These are phyloP conservation scores for Breviolum minutum DNA, from an alignment of 73 alveolate genomes.

Conservation along the genomic window DNA sequence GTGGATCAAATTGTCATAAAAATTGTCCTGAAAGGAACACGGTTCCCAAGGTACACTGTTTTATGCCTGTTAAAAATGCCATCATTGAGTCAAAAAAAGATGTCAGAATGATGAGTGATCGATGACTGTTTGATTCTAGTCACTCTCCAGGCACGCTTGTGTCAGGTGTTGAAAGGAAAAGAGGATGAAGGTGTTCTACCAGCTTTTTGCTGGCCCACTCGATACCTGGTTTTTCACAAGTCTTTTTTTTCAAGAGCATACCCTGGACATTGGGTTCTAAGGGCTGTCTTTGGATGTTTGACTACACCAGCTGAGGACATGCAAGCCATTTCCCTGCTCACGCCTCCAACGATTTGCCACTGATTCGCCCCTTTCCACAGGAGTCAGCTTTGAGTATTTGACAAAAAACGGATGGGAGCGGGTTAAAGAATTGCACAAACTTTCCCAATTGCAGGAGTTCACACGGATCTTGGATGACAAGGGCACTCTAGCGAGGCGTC, in stretches of 20 bases:
- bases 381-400: background rate
- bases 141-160: background rate
- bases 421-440: background rate
- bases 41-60: too few relatives aligned
- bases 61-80: background rate
- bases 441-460: conserved; percentile 22
- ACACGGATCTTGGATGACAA: conserved; percentile 41
- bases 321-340: conserved; percentile 57
- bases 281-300: background rate
- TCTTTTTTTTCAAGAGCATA: background rate
- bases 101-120: background rate
- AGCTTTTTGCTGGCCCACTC: conserved; percentile 76
- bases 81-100: background rate
- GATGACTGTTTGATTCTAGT: background rate
- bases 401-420: background rate
- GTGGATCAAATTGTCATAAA: too few relatives aligned
- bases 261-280: background rate
- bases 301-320: background rate
- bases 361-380: conserved; percentile 84
- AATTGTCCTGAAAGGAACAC: too few relatives aligned
- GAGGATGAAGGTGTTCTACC: conserved; percentile 27
- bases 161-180: conserved; percentile 13
- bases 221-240: background rate
- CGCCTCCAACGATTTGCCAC: conserved; percentile 15
- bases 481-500: conserved; percentile 23